Conservation (phyloP, 352 stramenopile genomes). For the Phytophthora uliginosa region DNA sequence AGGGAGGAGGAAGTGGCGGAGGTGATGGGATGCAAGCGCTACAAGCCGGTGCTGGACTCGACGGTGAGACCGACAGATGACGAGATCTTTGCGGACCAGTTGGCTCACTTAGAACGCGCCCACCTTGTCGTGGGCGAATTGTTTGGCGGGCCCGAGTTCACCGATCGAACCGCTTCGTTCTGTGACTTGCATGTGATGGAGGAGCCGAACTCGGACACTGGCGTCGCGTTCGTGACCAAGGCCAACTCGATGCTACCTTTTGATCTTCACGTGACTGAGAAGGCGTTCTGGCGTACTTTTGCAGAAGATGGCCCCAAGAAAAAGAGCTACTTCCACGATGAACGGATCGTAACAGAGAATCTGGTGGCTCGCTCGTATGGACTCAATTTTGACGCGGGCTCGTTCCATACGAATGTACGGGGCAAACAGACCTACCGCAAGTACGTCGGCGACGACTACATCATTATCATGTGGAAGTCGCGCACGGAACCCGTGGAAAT, state of each 20-base stretch:
- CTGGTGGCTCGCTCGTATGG: conserved; percentile 40
- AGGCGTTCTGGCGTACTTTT: conserved; percentile 49
- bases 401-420: conserved; percentile 45
- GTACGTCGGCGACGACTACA: conserved; percentile 41
- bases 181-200: conserved; percentile 27
- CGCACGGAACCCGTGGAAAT: conserved; percentile 57
- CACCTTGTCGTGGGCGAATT: conserved; percentile 27
- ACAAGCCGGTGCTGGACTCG: conserved; percentile 11
- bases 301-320: conserved; percentile 39
- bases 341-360: conserved; percentile 41
- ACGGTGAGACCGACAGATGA: conserved; percentile 24
- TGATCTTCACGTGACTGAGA: conserved; percentile 33
- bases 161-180: conserved; percentile 13
- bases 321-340: conserved; percentile 45
- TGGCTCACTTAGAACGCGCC: conserved; percentile 28
- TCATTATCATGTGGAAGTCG: conserved; percentile 61
- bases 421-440: conserved; percentile 59
- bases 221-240: conserved; percentile 46
- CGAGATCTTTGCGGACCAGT: conserved; percentile 42
- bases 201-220: conserved; percentile 13
- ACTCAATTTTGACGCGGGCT: conserved; percentile 34
- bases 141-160: conserved; percentile 29
- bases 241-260: conserved; percentile 48
- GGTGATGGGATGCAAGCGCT: conserved; percentile 25
- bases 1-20: conserved; percentile 23